A percentile compares a stretch with the other conserved stretches of the same genome.
These are phyloP conservation scores for Termitomyces sp. DNA, from an alignment of 768 basidiomycete genomes.

Conservation along the genomic window DNA sequence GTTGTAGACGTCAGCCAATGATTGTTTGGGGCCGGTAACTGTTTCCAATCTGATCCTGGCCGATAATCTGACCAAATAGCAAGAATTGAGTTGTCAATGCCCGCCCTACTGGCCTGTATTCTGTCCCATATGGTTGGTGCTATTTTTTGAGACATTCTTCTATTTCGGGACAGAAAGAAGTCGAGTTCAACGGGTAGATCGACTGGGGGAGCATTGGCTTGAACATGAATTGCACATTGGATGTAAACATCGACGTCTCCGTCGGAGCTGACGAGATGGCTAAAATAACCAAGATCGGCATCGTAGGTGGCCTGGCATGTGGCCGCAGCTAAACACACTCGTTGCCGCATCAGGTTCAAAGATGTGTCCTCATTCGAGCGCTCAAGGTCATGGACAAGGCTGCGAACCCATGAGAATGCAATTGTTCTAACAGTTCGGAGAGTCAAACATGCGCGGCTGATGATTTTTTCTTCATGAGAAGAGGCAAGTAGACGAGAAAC, in stretches of 20 bases:
- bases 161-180: constrained; percentile 25
- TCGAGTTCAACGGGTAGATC: constrained; percentile 4
- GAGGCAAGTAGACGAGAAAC: constrained; percentile 31
- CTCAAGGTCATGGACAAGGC: background rate
- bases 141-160: constrained; percentile 23
- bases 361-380: background rate
- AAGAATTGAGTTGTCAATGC: constrained; percentile 10
- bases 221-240: constrained; percentile 21
- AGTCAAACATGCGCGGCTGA: constrained; percentile 17
- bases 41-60: constrained; percentile 18
- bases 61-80: constrained; percentile 16
- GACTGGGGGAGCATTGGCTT: constrained; percentile 18
- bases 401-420: constrained; percentile 4
- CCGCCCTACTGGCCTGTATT: background rate
- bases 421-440: constrained; percentile 18
- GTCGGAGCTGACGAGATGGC: constrained; percentile 13
- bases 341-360: background rate
- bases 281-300: constrained; percentile 12
- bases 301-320: constrained; percentile 18
- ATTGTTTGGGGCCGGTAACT: constrained; percentile 13
- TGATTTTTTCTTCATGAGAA: constrained; percentile 6
- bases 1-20: constrained; percentile 24
- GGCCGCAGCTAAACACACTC: constrained; percentile 4
- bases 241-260: constrained; percentile 21
- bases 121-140: constrained; percentile 8